Conservation (phyloP, 441 rosid species). For the Gossypium aridum region DNA sequence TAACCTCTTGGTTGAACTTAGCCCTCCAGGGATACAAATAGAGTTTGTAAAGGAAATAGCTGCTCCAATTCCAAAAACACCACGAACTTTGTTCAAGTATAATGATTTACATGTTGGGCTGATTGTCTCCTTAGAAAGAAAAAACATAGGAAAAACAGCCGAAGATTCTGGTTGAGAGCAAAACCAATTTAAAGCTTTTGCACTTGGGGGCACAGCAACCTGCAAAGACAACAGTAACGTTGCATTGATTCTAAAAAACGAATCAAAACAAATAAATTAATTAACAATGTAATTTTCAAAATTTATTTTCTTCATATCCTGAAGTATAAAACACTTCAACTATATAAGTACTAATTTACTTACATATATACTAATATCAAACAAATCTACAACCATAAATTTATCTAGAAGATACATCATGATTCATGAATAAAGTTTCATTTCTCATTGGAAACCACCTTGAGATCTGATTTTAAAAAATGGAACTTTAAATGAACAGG, state of each 20-base stretch:
- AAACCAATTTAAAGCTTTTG: conserved; percentile 82
- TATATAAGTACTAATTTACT: background rate
- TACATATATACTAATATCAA: background rate
- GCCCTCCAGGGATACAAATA: conserved; percentile 22
- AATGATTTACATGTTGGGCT: conserved; percentile 48
- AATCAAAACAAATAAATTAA: background rate
- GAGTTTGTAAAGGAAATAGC: conserved; percentile 59
- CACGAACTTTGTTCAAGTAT: conserved; percentile 46
- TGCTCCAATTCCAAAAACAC: conserved; percentile 75
- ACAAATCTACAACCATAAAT: background rate
- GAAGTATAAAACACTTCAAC: conserved; percentile 1
- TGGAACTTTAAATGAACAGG: background rate
- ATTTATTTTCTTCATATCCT: background rate
- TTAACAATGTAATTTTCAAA: background rate
- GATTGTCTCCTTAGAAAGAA: conserved; percentile 56
- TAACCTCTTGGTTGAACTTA: conserved; percentile 44
- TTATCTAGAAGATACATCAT: background rate
- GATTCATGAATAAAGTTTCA: background rate
- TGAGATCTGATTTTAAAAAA: background rate
- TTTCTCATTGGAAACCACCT: background rate
- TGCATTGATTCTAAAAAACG: background rate
- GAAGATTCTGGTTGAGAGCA: conserved; percentile 58
- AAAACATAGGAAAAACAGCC: conserved; percentile 67
- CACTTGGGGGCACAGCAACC: conserved; percentile 88
- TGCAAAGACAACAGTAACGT: conserved; percentile 20